Base-by-base conservation (phyloP, 352 stramenopile species). In the Phytophthora rubi region DNA sequence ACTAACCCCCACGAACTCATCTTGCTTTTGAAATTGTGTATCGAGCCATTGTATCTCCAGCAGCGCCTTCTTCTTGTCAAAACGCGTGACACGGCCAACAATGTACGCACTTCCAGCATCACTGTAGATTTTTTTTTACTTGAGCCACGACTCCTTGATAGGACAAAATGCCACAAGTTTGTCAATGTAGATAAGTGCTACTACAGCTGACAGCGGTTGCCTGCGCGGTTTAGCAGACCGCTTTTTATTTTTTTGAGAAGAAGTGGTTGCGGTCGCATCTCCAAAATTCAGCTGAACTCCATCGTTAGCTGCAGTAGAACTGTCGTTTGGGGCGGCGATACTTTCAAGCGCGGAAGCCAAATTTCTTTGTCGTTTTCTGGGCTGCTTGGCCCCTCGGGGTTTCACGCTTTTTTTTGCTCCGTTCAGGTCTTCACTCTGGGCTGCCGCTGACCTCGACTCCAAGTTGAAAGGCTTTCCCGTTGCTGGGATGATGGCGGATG, bases 21-120 rank as follows among this genome's bases (percentile, higher is more conserved):
- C 33, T 42, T 42, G 33, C 33, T 42, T 42, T 42, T 42, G 33
- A 13, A 42, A 42, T 42, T 42, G 33, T 42, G 33, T 42, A 13
- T 42, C 33, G 33, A 42, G 33, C 33, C 33, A 42, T 42, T 9
- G 33, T 42, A 42, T 42, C 33, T 42, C 33, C 10, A 42, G 33
- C 33, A 42, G 33, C 33, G 33, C 42, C 42, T 48, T 48, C 42
- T 48, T 48, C 16, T 48, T 48, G 42, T 48, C 42, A 21, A 48
- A 48, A 21, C 42, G 42, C 12, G 42, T 48, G 16, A 48, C 42
- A 48, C 42, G 42, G 7, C 42, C 42, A 48, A 48, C 42, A 8
- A 48, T 48, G 42, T 16, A 48, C 12, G 42, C 42, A 48, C 42
- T 48, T 21, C 42, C 42, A 48, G 16, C 42, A 48, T 48, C 42